Percentiles rank a stretch among this genome's conserved stretches.
Evolutionary conservation across 176 grass and related monocot species (phyloP).

Genomic region (Carex kokanica): DNA sequence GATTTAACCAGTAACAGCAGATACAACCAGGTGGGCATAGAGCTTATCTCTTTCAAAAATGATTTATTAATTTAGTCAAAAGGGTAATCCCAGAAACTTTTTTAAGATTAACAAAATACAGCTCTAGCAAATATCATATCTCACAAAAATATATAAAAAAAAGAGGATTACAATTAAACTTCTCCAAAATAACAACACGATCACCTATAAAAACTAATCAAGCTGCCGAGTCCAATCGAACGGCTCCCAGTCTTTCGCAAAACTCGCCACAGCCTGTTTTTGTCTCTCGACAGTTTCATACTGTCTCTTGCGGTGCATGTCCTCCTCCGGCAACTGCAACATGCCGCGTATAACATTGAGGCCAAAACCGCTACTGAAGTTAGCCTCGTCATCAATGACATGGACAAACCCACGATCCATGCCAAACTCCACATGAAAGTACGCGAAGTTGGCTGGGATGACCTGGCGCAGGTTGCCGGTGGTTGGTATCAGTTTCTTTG

Average conservation of each 20-base stretch:
- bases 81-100: background rate
- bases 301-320: conserved; percentile 67
- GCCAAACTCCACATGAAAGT: conserved; percentile 92
- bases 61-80: background rate
- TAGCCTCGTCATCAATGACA: conserved; percentile 84
- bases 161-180: background rate
- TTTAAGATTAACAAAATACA: background rate
- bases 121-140: background rate
- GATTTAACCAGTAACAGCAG: background rate
- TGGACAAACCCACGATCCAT: conserved; percentile 82
- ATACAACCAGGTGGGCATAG: background rate
- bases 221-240: conserved; percentile 87
- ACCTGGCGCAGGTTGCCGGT: conserved; percentile 66
- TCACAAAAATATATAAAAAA: background rate
- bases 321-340: conserved; percentile 68
- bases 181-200: background rate
- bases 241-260: conserved; percentile 65
- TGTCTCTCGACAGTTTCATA: conserved; percentile 71
- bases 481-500: conserved; percentile 86
- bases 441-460: conserved; percentile 85
- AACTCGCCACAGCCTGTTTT: conserved; percentile 50
- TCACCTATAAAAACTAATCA: background rate
- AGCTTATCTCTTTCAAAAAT: conserved; percentile 11
- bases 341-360: conserved; percentile 79
- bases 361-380: conserved; percentile 70